Conservation (phyloP, 2,329 filamentous ascomycete species). For the Colletotrichum abscissum region DNA sequence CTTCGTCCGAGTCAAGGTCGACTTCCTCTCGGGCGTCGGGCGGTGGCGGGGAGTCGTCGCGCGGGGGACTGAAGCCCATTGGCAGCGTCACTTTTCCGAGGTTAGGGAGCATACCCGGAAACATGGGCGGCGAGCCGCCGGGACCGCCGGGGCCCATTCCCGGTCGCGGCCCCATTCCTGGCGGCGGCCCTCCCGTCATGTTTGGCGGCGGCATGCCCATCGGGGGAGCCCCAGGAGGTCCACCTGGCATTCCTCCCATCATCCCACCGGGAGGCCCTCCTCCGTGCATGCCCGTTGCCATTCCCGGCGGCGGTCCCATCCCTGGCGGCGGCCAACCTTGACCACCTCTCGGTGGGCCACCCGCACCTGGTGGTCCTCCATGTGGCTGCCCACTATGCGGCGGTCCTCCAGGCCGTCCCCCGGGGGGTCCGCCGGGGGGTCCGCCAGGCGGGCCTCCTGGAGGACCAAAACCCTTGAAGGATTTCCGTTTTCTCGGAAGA, state of each 20-base stretch:
- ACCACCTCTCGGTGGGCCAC: constrained; percentile 12
- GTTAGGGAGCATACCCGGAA: constrained; percentile 67
- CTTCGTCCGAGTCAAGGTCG: constrained; percentile 69
- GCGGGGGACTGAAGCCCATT: constrained; percentile 65
- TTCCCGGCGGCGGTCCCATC: constrained; percentile 16
- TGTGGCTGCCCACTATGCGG: constrained; percentile 41
- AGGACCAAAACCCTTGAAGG: constrained; percentile 66
- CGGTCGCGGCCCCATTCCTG: constrained; percentile 13
- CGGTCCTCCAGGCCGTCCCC: constrained; percentile 39
- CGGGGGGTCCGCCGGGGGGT: constrained; percentile 49
- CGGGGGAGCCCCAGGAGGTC: constrained; percentile 6
- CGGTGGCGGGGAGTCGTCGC: constrained; percentile 53
- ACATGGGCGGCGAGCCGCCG: constrained; percentile 56
- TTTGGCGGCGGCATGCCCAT: constrained; percentile 13
- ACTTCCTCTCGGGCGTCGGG: constrained; percentile 55
- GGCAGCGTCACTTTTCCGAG: constrained; percentile 62
- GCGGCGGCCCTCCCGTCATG: constrained; percentile 23
- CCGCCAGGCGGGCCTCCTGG: constrained; percentile 38
- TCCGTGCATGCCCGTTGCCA: background rate
- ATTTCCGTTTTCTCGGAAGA: constrained; percentile 79
- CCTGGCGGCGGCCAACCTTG: constrained; percentile 23
- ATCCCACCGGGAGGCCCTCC: background rate
- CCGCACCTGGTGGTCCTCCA: constrained; percentile 43
- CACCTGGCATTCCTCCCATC: constrained; percentile 8
- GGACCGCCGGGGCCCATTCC: constrained; percentile 35